phyloP scores from a whole-genome alignment of 768 basidiomycete species.

The Pleurotus platypus region DNA sequence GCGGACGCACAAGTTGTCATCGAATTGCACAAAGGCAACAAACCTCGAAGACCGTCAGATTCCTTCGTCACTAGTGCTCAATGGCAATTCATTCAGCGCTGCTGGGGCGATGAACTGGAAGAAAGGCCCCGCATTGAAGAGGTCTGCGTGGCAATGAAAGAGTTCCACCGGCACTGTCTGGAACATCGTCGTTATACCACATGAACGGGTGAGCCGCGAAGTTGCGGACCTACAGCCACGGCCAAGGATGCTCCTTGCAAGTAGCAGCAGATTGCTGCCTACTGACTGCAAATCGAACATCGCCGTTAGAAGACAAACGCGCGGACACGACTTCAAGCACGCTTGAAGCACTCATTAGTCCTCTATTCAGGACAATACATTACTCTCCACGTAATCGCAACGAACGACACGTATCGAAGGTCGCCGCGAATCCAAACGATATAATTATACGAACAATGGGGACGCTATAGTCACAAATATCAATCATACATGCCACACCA shows the following conservation, averaged over 20 bases:
- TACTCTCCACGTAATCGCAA: too few relatives aligned
- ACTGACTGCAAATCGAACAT: too few relatives aligned
- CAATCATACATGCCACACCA: background rate
- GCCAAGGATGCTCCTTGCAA: too few relatives aligned
- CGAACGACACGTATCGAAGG: too few relatives aligned
- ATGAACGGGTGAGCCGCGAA: background rate
- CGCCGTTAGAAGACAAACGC: too few relatives aligned
- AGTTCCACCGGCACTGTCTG: slow-evolving; percentile 17
- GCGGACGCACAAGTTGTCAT: slow-evolving; percentile 37
- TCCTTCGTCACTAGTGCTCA: slow-evolving; percentile 34
- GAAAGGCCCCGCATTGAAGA: slow-evolving; percentile 27
- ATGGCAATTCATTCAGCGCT: slow-evolving; percentile 37
- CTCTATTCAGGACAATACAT: too few relatives aligned
- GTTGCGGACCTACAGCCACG: too few relatives aligned
- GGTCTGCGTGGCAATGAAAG: slow-evolving; percentile 15
- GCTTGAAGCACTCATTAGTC: too few relatives aligned
- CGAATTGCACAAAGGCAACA: slow-evolving; percentile 35
- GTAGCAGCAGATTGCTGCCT: too few relatives aligned
- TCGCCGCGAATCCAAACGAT: background rate
- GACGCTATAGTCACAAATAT: background rate
- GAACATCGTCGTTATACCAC: slow-evolving; percentile 18
- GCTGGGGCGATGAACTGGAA: slow-evolving; percentile 31
- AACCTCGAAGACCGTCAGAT: slow-evolving; percentile 34
- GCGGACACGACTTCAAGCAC: too few relatives aligned
- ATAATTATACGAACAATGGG: slow-evolving; percentile 6